Conservation (phyloP, 2,329 filamentous ascomycete species). For the Neophaeococcomyces aloes region DNA sequence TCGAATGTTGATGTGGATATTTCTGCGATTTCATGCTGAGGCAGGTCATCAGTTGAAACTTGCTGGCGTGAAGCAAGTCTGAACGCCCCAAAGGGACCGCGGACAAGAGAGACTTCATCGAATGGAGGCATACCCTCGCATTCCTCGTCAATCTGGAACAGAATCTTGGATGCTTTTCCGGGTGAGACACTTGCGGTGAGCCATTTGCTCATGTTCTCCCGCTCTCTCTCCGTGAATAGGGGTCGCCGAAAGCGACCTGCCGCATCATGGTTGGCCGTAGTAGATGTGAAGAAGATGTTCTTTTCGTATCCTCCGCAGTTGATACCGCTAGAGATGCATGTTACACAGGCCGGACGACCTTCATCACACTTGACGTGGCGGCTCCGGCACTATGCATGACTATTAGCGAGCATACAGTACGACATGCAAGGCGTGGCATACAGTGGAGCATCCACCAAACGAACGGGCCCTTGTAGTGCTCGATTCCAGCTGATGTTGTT, state of each 20-base stretch:
- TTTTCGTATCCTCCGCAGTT: conserved; percentile 34
- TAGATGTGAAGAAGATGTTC: conserved; percentile 26
- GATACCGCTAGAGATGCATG: conserved; percentile 29
- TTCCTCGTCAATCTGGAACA: conserved; percentile 25
- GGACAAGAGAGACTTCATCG: neutral
- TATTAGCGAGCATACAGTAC: neutral
- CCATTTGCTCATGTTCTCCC: conserved; percentile 28
- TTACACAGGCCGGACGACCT: conserved; percentile 30
- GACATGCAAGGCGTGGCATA: conserved; percentile 1
- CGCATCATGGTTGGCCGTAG: conserved; percentile 17
- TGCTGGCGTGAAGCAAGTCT: neutral
- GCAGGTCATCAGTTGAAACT: neutral
- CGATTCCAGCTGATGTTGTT: neutral
- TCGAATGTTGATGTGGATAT: no score
- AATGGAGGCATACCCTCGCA: conserved; percentile 11
- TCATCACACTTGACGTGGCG: conserved; percentile 40
- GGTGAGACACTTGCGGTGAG: conserved; percentile 27
- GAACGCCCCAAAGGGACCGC: conserved; percentile 13
- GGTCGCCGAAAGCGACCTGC: conserved; percentile 32
- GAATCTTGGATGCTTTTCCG: conserved; percentile 12
- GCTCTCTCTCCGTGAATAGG: conserved; percentile 32
- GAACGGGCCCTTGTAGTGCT: conserved; percentile 2
- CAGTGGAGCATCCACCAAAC: conserved; percentile 13
- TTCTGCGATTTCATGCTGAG: neutral
- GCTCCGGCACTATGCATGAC: conserved; percentile 25